Evolutionary conservation across 768 basidiomycete species (phyloP), one percentile per base, ranked within the genome.

Genomic region (Chalciporus sphaerocephalus): DNA sequence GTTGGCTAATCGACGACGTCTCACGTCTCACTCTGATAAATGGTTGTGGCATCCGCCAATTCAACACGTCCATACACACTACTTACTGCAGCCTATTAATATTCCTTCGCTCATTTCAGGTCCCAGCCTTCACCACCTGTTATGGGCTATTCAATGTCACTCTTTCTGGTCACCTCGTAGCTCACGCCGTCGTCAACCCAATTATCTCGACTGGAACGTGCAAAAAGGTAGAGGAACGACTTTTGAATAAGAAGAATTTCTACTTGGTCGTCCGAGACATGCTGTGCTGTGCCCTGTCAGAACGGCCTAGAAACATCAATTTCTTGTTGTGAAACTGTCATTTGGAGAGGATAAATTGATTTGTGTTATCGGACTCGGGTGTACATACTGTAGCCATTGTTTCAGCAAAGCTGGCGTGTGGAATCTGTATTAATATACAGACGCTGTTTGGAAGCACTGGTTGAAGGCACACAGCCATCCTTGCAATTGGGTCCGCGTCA

Each of bases 161-260:
- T 0, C 65, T 85, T 23, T 72, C 72, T 51, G 68, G 76, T 10
- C 85, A 86, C 52, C 71, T 86, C 5, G 65, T 67, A 16, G 82
- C 74, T 1, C 82, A 85, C 53, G 73, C 79, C 1, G 64, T 51
- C 10, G 59, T 58, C 46, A 80, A 85, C 51, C 52, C 69, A 1
- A 73, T 84, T 27, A n/a, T 70, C 16, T 59, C 70, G 0, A 58
- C 66, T 13, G 83, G 81, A 0, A 67, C 72, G 18, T 74, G 72
- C 47, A 53, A 50, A 12, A 78, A 81, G 56, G 71, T 85, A 71
- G 63, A 60, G 4, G 67, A 69, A 23, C 69, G 81, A 4, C 60
- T 85, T 16, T 59, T 85, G 49, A 65, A 70, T 53, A 68, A 52
- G 46, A 69, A 83, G 50, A 54, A 67, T 48, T 59, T 64, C 53